Percentiles rank a stretch among this genome's conserved stretches.
Evolutionary conservation across 345 rosid genomes (phyloP).

Genomic region (Linum lewisii): DNA sequence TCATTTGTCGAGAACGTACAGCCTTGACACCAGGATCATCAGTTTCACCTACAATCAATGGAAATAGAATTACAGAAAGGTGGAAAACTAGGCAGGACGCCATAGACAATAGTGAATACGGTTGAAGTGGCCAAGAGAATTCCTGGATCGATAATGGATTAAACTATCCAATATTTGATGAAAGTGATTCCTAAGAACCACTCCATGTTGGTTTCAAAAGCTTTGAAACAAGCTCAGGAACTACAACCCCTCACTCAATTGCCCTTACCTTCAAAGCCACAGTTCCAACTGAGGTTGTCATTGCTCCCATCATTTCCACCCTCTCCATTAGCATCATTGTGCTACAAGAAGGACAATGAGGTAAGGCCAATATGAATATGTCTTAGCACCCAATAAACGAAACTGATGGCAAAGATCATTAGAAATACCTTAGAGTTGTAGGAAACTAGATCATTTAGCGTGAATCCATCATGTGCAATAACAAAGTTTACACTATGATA

Average conservation of each 20-base stretch:
- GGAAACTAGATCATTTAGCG: slow-evolving; percentile 75
- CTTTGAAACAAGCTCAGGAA: no score
- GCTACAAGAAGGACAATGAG: slow-evolving; percentile 38
- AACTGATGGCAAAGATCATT: slow-evolving; percentile 12
- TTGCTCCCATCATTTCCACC: slow-evolving; percentile 91
- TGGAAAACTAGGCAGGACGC: neutral
- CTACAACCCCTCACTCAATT: neutral
- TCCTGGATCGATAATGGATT: no score
- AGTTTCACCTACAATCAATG: slow-evolving; percentile 57
- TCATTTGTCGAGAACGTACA: slow-evolving; percentile 77
- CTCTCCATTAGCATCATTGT: slow-evolving; percentile 96
- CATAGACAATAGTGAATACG: no score
- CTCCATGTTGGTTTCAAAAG: neutral
- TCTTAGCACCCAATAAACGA: slow-evolving; percentile 1
- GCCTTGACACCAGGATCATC: slow-evolving; percentile 47
- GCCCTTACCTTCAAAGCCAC: slow-evolving; percentile 79
- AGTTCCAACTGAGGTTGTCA: slow-evolving; percentile 91
- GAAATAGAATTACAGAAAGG: neutral
- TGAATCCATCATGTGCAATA: slow-evolving; percentile 91
- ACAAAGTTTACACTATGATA: slow-evolving; percentile 77
- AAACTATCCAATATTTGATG: no score
- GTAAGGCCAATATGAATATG: neutral
- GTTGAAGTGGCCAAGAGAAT: no score
- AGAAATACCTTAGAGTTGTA: slow-evolving; percentile 65
- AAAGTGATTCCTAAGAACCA: neutral